Evolutionary conservation across 129 eudicot species (phyloP).

Genomic region (Centaurea solstitialis): DNA sequence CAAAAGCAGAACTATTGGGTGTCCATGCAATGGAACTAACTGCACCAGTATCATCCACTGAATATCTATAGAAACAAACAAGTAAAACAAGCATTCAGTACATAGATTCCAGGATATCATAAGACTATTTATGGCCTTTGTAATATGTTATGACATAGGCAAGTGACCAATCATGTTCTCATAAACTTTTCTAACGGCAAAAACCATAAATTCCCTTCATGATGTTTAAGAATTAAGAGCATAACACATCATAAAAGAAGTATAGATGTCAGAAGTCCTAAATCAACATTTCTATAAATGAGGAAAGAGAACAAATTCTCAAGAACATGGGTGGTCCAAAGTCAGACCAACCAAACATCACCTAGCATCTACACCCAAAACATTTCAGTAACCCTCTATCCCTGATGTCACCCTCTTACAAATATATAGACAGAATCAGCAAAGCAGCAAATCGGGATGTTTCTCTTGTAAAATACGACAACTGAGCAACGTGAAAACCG

Average conservation of each 20-base stretch:
- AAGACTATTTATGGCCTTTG: not conserved
- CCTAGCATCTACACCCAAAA: not conserved
- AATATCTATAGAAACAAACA: conserved; percentile 56
- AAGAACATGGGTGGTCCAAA: conserved; percentile 1
- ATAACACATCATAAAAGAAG: not conserved
- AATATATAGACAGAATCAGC: not conserved
- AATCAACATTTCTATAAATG: not conserved
- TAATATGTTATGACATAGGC: not conserved
- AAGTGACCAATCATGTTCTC: conserved; percentile 10
- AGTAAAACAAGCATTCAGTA: conserved; percentile 10
- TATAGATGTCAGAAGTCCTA: not conserved
- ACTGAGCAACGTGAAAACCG: not conserved
- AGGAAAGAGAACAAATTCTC: not conserved
- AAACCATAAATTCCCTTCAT: conserved; percentile 4
- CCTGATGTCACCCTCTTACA: not conserved
- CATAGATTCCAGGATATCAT: not conserved
- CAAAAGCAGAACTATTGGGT: conserved; percentile 94
- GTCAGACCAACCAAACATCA: not conserved
- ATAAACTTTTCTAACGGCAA: not conserved
- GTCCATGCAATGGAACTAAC: conserved; percentile 94
- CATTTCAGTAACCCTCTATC: not conserved
- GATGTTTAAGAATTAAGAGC: not conserved
- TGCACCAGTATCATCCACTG: conserved; percentile 91
- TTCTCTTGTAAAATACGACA: not conserved
- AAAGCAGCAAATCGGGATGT: not conserved